Conservation (phyloP, 257 asterid species). For the Haberlea rhodopensis region DNA sequence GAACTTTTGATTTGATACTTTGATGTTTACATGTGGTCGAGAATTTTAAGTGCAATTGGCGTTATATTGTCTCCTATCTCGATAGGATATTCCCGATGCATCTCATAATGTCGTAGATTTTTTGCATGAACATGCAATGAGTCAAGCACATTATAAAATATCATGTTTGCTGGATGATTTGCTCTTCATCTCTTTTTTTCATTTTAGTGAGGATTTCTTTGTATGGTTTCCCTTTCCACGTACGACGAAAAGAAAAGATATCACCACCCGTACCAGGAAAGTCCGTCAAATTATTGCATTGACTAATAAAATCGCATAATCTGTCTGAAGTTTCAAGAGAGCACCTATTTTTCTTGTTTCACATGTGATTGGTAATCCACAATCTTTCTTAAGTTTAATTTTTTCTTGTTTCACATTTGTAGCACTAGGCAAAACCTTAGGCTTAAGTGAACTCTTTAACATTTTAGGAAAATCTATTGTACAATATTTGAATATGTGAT, state of each 20-base stretch:
- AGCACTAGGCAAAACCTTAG: too few relatives aligned
- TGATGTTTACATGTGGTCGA: background rate
- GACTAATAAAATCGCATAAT: too few relatives aligned
- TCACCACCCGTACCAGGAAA: background rate
- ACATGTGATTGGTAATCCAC: too few relatives aligned
- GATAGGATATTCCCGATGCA: background rate
- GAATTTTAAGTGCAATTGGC: background rate
- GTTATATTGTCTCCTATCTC: background rate
- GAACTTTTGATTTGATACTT: background rate
- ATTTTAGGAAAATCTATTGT: background rate
- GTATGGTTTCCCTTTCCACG: too few relatives aligned
- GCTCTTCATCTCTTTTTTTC: background rate
- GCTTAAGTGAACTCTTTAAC: too few relatives aligned
- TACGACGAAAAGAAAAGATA: too few relatives aligned
- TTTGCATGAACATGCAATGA: background rate
- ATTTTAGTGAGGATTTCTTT: background rate
- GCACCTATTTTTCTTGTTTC: background rate
- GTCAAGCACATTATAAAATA: too few relatives aligned
- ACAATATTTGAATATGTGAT: too few relatives aligned
- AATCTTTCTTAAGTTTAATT: too few relatives aligned
- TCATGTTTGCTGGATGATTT: too few relatives aligned
- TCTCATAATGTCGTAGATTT: background rate
- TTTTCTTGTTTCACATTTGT: background rate
- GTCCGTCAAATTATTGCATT: too few relatives aligned
- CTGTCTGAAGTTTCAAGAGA: too few relatives aligned